Evolutionary conservation across 805 yeast genomes (phyloP), one percentile per base, ranked within the genome.

Genomic region (Wickerhamiella sergipiensis): DNA sequence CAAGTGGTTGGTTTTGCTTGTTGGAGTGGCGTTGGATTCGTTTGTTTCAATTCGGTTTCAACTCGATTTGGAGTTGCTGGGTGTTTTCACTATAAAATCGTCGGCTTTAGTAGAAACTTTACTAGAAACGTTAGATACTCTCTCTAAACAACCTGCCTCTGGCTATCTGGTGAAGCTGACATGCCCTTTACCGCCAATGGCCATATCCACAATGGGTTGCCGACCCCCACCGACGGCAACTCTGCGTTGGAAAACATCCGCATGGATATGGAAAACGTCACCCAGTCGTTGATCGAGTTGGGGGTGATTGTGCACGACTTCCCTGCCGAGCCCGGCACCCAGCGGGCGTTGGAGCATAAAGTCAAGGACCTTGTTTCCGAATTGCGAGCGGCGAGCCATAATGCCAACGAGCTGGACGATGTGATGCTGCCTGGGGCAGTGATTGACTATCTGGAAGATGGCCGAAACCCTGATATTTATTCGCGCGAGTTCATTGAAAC

Each of bases 401-500:
- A 47, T 7, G 55, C 62, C 2, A 51, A 53, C 36, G 48, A 52
- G 8, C 49, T 58, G 23, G 49, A 46, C 13, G 57, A 51, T 23
- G 43, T 53, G 9, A 36, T 43, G 31, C 53, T 65, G 2, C 96
- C 96, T 1, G 65, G 83, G 39, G 96, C 89, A 61, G 89, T 89
- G n/a, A 71, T 88, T 13, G 81, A 83, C 55, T 92, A 92, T 62
- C 86, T 92, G 39, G 97, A 92, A 62, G 95, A 87, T 61, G 98
- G 98, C 1, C 73, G 98, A 58, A 92, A 92, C 63, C 97, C 98
- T 0, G 97, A 92, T 63, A 88, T 92, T 40, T 92, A 92, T 66
- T 88, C 97, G 0, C 76, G 98, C 64, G 98, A 92, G 68, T 92
- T 92, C 67, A 86, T 90, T 15, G 98, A 92, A 64, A 85, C 90